These are phyloP conservation scores for Chlamydomonas sp. DNA, from an alignment of 139 green algal genomes.

Conservation along the genomic window DNA sequence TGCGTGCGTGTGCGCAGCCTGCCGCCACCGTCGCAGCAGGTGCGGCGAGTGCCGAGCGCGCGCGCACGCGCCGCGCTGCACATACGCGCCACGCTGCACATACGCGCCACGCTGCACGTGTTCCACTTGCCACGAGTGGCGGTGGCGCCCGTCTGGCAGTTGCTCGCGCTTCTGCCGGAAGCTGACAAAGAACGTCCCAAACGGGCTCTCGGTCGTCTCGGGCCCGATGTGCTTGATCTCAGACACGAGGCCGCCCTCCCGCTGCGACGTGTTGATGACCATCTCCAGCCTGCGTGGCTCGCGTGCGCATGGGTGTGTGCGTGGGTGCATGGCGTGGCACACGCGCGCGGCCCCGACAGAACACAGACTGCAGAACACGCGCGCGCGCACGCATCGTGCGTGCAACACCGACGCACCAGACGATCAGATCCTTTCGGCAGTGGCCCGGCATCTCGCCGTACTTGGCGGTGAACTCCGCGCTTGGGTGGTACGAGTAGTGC, in stretches of 20 bases:
- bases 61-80: too few species aligned
- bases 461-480: background rate
- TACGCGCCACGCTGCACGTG: too few species aligned
- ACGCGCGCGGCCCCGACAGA: too few species aligned
- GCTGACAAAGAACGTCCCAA: slow-evolving; percentile 13
- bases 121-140: slow-evolving; percentile 42
- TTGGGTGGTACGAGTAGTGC: slow-evolving; percentile 23
- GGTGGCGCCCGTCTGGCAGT: slow-evolving; percentile 26
- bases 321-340: too few species aligned
- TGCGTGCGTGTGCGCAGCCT: too few species aligned
- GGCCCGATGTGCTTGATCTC: slow-evolving; percentile 13
- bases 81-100: too few species aligned
- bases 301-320: background rate
- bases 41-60: too few species aligned
- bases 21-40: too few species aligned
- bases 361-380: background rate
- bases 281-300: slow-evolving; percentile 32
- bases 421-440: slow-evolving; percentile 16
- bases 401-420: slow-evolving; percentile 20
- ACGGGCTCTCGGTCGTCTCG: slow-evolving; percentile 14
- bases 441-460: slow-evolving; percentile 19
- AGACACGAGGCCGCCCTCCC: background rate
- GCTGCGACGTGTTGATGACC: slow-evolving; percentile 22
- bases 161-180: slow-evolving; percentile 23
- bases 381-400: background rate